Evolutionary conservation across 2,329 filamentous ascomycete species (phyloP), one percentile per base, ranked within the genome.

Genomic region (Beauveria brongniartii): DNA sequence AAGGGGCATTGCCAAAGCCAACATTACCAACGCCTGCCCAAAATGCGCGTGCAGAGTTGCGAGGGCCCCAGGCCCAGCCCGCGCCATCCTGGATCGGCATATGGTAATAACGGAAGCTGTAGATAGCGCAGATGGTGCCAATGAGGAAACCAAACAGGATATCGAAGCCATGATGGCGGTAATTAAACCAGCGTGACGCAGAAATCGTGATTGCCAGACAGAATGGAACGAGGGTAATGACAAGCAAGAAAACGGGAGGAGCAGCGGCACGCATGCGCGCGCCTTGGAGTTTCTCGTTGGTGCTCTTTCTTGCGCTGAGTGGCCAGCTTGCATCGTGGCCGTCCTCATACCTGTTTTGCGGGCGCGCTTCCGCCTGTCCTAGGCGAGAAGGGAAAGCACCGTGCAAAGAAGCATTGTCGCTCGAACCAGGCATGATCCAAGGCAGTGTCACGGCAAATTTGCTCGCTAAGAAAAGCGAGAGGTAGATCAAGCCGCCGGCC

Each of bases 151-250:
- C 93, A 64, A 89, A 91, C 2, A 97, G 75, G 65, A 97, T 90
- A 65, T 97, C 93, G 71, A 96, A 93, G n/a, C 88, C 92, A 71
- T 93, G 90, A 73, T 97, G 93, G 44, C 90, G 86, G 76, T 88
- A 95, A 72, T 97, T 88, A 63, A 88, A 92, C 82, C 88, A 97
- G 12, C 93, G 88, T 1, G 91, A 93, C 30, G 87, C 84, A n/a
- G 88, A 82, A 64, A 97, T 89, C 75, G 92, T 96, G 64, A 92
- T 82, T 5, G 92, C 88, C 1, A 84, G 77, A 61, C 86, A 88
- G 65, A 92, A 82, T 2, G 92, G 92, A 1, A 90, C 73, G 20
- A 91, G 77, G 2, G 85, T 81, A 40, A 93, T 72, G 50, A 87
- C 76, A 14, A 96, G 79, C 2, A 94, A 85, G 69, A 91, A 93